A percentile compares a stretch with the other conserved stretches of the same genome.
phyloP scores from a whole-genome alignment of 2,329 filamentous ascomycete genomes.

The Alternaria infectoria region DNA sequence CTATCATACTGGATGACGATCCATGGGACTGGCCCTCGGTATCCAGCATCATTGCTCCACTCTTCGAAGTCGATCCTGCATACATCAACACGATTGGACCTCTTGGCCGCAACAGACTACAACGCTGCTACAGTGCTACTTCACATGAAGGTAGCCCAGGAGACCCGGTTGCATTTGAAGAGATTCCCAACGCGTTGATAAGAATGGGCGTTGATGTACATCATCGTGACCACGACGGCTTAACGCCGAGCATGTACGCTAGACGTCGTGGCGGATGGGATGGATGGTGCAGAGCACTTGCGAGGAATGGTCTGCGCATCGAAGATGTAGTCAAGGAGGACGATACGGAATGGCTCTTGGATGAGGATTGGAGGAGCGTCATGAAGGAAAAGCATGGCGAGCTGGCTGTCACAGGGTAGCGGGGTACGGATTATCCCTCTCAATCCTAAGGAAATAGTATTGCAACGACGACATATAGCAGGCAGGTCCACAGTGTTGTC shows the following conservation, averaged over 20 bases:
- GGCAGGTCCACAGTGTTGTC: too few relatives aligned
- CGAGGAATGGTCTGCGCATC: background rate
- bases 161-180: background rate
- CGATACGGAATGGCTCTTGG: slow-evolving; percentile 3
- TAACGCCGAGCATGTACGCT: slow-evolving; percentile 8
- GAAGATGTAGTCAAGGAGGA: slow-evolving; percentile 5
- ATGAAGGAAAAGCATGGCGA: slow-evolving; percentile 2
- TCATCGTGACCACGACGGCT: background rate
- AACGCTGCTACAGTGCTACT: background rate
- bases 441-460: background rate
- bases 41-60: background rate
- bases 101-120: slow-evolving; percentile 4
- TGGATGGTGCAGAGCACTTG: slow-evolving; percentile 10
- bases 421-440: background rate
- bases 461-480: background rate
- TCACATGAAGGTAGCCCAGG: background rate
- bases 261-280: slow-evolving; percentile 1
- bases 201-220: background rate
- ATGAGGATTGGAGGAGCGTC: background rate
- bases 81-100: slow-evolving; percentile 1
- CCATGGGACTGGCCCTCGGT: slow-evolving; percentile 8
- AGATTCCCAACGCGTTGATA: slow-evolving; percentile 1
- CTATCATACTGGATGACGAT: background rate
- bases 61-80: background rate
- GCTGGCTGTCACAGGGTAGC: background rate